A percentile compares a stretch with the other conserved stretches of the same genome.
These are phyloP conservation scores for Globisporangium lucens DNA, from an alignment of 352 stramenopile species.

Conservation along the genomic window DNA sequence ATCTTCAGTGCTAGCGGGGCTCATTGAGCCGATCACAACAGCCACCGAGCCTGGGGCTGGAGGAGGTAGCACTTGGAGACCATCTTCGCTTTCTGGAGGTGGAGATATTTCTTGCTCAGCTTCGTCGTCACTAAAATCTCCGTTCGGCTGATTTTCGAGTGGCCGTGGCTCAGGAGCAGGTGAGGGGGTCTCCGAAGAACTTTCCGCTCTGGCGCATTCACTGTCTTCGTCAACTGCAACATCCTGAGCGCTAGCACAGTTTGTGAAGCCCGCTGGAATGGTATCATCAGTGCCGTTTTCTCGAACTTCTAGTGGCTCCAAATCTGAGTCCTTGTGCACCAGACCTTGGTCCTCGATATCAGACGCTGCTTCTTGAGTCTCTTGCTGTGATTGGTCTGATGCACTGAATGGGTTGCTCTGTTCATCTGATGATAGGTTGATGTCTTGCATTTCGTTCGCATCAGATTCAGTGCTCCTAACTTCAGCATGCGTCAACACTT, in stretches of 20 bases:
- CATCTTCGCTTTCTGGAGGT: neutral
- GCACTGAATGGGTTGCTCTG: neutral
- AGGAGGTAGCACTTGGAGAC: constrained; percentile 10
- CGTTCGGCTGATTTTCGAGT: neutral
- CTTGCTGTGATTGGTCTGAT: neutral
- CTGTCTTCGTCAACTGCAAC: neutral
- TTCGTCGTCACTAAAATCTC: neutral
- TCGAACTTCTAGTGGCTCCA: neutral
- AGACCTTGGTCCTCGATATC: neutral
- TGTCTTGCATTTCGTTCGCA: neutral
- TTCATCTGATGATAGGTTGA: neutral
- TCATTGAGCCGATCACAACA: constrained; percentile 17
- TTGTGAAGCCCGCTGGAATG: neutral
- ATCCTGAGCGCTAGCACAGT: neutral
- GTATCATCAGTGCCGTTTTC: neutral
- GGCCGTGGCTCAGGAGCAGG: neutral
- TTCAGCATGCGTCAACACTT: neutral
- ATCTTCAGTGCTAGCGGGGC: constrained; percentile 9
- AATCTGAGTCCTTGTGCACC: neutral
- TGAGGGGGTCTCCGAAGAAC: neutral
- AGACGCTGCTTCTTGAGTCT: neutral
- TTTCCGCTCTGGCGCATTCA: neutral
- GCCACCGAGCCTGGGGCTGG: constrained; percentile 6
- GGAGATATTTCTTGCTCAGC: neutral
- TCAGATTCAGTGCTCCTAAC: neutral